Evolutionary conservation across 2,329 filamentous ascomycete genomes (phyloP).

Genomic region (Fusarium buharicum): DNA sequence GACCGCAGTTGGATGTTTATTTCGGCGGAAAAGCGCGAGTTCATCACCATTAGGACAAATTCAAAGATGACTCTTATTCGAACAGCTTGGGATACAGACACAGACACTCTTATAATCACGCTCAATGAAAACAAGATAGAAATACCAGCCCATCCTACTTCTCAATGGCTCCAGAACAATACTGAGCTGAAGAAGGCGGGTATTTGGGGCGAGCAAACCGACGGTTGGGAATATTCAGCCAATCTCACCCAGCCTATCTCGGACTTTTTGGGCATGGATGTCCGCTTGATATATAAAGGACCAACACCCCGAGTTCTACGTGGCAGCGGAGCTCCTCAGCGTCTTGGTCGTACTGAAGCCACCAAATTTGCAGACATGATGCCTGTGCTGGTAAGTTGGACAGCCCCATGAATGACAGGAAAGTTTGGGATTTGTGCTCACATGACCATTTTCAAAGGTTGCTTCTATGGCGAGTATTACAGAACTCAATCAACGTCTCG

Average conservation of each 20-base stretch:
- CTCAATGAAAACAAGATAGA: constrained; percentile 56
- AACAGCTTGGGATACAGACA: constrained; percentile 46
- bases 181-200: constrained; percentile 60
- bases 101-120: constrained; percentile 60
- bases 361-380: constrained; percentile 67
- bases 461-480: constrained; percentile 64
- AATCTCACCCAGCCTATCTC: constrained; percentile 64
- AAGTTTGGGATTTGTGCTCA: constrained; percentile 62
- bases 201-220: constrained; percentile 69
- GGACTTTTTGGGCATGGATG: constrained; percentile 64
- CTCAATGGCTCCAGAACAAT: constrained; percentile 64
- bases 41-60: constrained; percentile 70
- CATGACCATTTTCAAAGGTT: constrained; percentile 63
- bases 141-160: constrained; percentile 65
- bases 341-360: constrained; percentile 63
- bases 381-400: constrained; percentile 31
- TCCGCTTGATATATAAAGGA: constrained; percentile 70
- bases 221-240: constrained; percentile 64
- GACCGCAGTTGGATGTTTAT: constrained; percentile 76
- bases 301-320: constrained; percentile 64
- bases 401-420: constrained; percentile 49
- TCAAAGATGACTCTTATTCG: constrained; percentile 70
- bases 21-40: constrained; percentile 61
- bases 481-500: constrained; percentile 67
- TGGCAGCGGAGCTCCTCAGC: constrained; percentile 64